Conservation (phyloP, 148 eudicot genomes). For the Vaccinium vitisidaea region DNA sequence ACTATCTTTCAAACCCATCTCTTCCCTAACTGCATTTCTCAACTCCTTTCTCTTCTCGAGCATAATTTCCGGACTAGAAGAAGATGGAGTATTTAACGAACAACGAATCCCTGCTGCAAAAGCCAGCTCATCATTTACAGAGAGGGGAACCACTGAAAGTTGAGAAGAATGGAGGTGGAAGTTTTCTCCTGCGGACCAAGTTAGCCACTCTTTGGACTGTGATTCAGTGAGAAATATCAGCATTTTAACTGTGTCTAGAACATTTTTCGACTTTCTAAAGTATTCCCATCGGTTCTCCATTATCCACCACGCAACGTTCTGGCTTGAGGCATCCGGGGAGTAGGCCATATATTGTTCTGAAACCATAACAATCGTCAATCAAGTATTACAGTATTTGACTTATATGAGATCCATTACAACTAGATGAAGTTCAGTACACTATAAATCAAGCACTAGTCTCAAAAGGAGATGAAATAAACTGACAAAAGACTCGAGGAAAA, state of each 20-base stretch:
- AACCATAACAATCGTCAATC: conserved; percentile 12
- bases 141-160: conserved; percentile 74
- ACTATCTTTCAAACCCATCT: conserved; percentile 82
- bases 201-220: conserved; percentile 88
- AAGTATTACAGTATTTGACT: neutral
- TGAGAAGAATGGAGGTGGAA: conserved; percentile 46
- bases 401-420: too few species aligned
- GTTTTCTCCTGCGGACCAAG: conserved; percentile 87
- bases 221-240: conserved; percentile 76
- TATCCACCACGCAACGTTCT: conserved; percentile 91
- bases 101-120: conserved; percentile 85
- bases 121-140: conserved; percentile 92
- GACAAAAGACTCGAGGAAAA: neutral
- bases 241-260: conserved; percentile 81
- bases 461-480: neutral
- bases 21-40: conserved; percentile 67
- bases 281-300: conserved; percentile 97
- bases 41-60: conserved; percentile 59
- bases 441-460: neutral
- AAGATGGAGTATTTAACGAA: conserved; percentile 73
- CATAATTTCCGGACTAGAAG: conserved; percentile 69
- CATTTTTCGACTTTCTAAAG: conserved; percentile 73
- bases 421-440: neutral
- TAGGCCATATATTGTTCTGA: conserved; percentile 69
- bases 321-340: conserved; percentile 68